These are phyloP conservation scores for Terana coerulea DNA, from an alignment of 768 basidiomycete species.

Conservation along the genomic window DNA sequence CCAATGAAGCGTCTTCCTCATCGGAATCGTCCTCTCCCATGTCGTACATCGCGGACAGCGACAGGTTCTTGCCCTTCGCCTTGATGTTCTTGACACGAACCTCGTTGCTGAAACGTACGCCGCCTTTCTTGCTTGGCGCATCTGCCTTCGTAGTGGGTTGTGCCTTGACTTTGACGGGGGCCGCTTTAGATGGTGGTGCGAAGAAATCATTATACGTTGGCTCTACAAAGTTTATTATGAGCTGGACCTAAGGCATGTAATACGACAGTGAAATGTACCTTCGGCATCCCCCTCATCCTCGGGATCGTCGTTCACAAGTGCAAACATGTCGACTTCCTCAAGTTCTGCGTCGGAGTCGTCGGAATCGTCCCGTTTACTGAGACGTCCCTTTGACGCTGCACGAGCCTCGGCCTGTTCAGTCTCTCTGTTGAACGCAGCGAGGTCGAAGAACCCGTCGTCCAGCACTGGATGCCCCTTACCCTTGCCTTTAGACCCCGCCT, in stretches of 20 bases:
- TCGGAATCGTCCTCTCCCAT: conserved; percentile 41
- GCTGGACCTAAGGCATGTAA: not conserved
- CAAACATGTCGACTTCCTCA: conserved; percentile 60
- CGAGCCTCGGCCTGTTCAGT: conserved; percentile 74
- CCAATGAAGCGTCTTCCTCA: conserved; percentile 17
- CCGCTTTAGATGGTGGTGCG: conserved; percentile 45
- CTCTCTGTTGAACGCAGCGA: conserved; percentile 84
- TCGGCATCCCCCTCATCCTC: conserved; percentile 41
- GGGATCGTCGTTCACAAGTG: conserved; percentile 45
- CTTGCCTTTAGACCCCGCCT: conserved; percentile 15
- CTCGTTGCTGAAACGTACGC: conserved; percentile 75
- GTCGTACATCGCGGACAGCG: conserved; percentile 41
- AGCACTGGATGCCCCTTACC: conserved; percentile 43
- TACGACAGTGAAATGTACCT: conserved; percentile 24
- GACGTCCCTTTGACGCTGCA: conserved; percentile 54
- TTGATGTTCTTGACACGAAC: conserved; percentile 82
- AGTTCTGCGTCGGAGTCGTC: conserved; percentile 53
- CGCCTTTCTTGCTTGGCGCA: conserved; percentile 30
- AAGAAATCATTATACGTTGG: conserved; percentile 79
- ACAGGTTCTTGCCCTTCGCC: conserved; percentile 61
- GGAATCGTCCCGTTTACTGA: conserved; percentile 41
- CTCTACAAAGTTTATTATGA: conserved; percentile 35
- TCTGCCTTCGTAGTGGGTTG: conserved; percentile 17
- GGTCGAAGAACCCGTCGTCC: conserved; percentile 89
- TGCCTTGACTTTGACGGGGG: conserved; percentile 19